Conservation (phyloP, 805 yeast species). For the Yamadazyma takamatsuzukensis region DNA sequence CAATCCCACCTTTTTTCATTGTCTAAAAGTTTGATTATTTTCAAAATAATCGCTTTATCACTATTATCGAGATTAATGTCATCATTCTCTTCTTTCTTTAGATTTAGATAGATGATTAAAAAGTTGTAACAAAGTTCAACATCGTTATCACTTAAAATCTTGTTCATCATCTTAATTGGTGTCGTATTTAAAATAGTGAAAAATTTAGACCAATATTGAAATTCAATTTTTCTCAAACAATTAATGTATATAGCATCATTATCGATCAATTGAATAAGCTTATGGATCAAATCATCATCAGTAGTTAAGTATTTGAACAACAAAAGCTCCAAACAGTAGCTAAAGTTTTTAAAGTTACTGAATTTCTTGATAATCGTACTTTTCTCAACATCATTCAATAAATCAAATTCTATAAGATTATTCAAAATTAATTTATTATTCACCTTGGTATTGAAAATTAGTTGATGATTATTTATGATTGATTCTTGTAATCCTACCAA, state of each 20-base stretch:
- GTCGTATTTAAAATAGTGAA: constrained; percentile 38
- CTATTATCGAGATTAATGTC: constrained; percentile 19
- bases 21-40: constrained; percentile 42
- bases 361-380: constrained; percentile 32
- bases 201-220: constrained; percentile 50
- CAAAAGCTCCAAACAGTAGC: constrained; percentile 48
- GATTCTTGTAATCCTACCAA: constrained; percentile 42
- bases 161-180: constrained; percentile 44
- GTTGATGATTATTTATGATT: constrained; percentile 23
- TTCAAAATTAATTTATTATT: constrained; percentile 43
- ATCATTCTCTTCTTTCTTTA: constrained; percentile 37
- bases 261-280: constrained; percentile 14
- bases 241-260: constrained; percentile 39
- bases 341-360: constrained; percentile 38
- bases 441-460: constrained; percentile 27
- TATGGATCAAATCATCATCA: constrained; percentile 15
- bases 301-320: constrained; percentile 39
- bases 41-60: constrained; percentile 40
- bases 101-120: constrained; percentile 49
- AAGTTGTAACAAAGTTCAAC: constrained; percentile 50
- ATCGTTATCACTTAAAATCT: constrained; percentile 27
- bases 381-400: constrained; percentile 25
- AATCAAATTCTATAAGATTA: constrained; percentile 46
- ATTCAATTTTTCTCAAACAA: constrained; percentile 58
- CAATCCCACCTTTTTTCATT: constrained; percentile 45